phyloP scores from a whole-genome alignment of 345 rosid genomes.

The Abelmoschus esculentus region DNA sequence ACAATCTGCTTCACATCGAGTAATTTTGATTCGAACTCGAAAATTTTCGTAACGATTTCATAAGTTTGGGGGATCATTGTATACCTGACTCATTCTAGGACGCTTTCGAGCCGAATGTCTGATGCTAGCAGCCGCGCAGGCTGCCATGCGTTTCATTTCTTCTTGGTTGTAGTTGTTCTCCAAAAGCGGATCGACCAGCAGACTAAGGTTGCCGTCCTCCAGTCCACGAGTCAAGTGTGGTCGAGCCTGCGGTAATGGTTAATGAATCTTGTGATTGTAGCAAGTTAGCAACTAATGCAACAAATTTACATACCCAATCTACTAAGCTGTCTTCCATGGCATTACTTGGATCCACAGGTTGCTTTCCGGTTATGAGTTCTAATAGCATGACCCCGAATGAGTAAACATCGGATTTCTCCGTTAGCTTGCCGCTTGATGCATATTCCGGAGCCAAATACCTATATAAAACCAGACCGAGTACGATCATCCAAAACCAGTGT shows the following conservation, averaged over 20 bases:
- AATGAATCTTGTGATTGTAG: background rate
- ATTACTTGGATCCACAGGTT: slow-evolving; percentile 50
- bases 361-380: slow-evolving; percentile 74
- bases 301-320: slow-evolving; percentile 59
- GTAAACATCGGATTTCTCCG: slow-evolving; percentile 92
- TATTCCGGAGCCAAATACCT: slow-evolving; percentile 96
- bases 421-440: slow-evolving; percentile 84
- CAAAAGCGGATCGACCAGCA: slow-evolving; percentile 47
- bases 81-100: slow-evolving; percentile 93
- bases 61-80: background rate
- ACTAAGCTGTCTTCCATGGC: slow-evolving; percentile 82
- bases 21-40: too few species aligned
- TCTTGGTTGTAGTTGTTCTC: slow-evolving; percentile 48
- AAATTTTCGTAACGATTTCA: too few species aligned
- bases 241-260: slow-evolving; percentile 47
- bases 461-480: background rate
- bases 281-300: background rate
- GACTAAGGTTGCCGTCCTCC: slow-evolving; percentile 45
- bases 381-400: slow-evolving; percentile 90
- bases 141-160: slow-evolving; percentile 68
- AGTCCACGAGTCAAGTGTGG: slow-evolving; percentile 41
- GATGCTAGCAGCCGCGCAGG: slow-evolving; percentile 77
- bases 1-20: slow-evolving; percentile 43
- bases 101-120: slow-evolving; percentile 88
- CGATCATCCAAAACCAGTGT: too few species aligned